Base-by-base conservation (phyloP, 495 filamentous ascomycete species). In the Neurospora sp. region DNA sequence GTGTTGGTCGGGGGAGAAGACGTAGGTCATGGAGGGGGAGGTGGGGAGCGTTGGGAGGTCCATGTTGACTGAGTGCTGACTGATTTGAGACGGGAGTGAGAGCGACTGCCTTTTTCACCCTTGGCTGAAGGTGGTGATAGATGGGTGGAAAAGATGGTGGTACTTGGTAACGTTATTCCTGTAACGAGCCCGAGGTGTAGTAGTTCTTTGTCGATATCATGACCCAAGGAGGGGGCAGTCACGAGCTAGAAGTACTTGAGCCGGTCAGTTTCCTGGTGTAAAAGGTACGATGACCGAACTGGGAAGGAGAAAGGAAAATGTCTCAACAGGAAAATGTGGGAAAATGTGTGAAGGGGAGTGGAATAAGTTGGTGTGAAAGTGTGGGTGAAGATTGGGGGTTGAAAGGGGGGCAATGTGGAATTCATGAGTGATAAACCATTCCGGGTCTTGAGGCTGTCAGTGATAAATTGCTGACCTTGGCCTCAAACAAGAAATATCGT, bases 1-100 rank as follows among this genome's bases (percentile, higher is more conserved):
- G 72, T 84, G 82, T 42, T 77, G 75, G 14, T 76, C 73, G 7
- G 73, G 76, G 10, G 79, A 77, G 75, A 82, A 83, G 78, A 79
- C 70, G 73, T 78, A 77, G 14, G 79, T 81, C 76, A 70, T 18
- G 20, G 54, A 62, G 2, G 54, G 54, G 23, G 54, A 62, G 23
- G 23, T 3, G 18, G 44, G 54, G n/a, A 37, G 37, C 42, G 73
- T 75, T 27, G 40, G 35, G 39, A 62, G 75, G 73, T 73, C 69
- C 71, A 71, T 39, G 20, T 71, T 54, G 48, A 31, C 11, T 10
- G 31, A 31, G 31, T 31, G 31, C 31, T 31, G 31, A 31, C 31
- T 31, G 31, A 31, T 31, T 31, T 31, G 31, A 31, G 31, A 31
- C 31, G 31, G 31, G 31, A 31, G 2, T 31, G 31, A 31, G 31